These are phyloP conservation scores for Globisporangium radiosum DNA, from an alignment of 352 stramenopile genomes.

Conservation along the genomic window DNA sequence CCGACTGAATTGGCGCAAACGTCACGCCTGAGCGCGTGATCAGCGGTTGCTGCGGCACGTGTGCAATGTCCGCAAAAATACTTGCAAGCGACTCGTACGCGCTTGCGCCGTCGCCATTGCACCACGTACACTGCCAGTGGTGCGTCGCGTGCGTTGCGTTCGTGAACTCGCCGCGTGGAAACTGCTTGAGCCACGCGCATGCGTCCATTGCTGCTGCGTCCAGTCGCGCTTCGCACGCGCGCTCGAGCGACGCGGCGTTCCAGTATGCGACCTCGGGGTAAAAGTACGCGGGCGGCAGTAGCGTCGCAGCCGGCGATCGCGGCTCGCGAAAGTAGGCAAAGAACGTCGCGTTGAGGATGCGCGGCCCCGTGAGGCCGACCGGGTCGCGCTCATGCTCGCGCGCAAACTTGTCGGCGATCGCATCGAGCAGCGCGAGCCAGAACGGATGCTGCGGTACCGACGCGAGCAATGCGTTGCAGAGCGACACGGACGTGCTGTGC, in stretches of 20 bases:
- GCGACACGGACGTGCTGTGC: constrained; percentile 16
- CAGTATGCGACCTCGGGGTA: constrained; percentile 51
- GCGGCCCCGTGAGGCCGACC: constrained; percentile 39
- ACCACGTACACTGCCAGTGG: constrained; percentile 63
- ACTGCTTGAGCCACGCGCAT: constrained; percentile 33
- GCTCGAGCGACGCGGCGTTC: constrained; percentile 34
- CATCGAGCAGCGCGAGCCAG: constrained; percentile 41
- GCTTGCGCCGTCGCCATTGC: constrained; percentile 21
- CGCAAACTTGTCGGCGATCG: constrained; percentile 37
- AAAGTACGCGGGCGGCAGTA: constrained; percentile 39
- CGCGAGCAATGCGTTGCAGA: constrained; percentile 59
- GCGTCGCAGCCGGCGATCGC: constrained; percentile 8
- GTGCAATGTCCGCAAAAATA: constrained; percentile 14
- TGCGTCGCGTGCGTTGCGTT: constrained; percentile 33
- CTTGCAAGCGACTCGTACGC: constrained; percentile 20
- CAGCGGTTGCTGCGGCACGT: background rate
- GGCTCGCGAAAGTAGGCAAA: constrained; percentile 3
- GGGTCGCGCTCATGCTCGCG: constrained; percentile 18
- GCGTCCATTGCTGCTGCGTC: constrained; percentile 19
- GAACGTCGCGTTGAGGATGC: constrained; percentile 42
- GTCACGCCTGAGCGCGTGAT: background rate
- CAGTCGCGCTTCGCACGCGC: constrained; percentile 14
- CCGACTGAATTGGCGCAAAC: background rate
- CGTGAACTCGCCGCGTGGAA: constrained; percentile 41
- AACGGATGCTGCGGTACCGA: constrained; percentile 39